These are phyloP conservation scores for Venturia pyrina DNA, from an alignment of 2,329 filamentous ascomycete genomes.

Conservation along the genomic window DNA sequence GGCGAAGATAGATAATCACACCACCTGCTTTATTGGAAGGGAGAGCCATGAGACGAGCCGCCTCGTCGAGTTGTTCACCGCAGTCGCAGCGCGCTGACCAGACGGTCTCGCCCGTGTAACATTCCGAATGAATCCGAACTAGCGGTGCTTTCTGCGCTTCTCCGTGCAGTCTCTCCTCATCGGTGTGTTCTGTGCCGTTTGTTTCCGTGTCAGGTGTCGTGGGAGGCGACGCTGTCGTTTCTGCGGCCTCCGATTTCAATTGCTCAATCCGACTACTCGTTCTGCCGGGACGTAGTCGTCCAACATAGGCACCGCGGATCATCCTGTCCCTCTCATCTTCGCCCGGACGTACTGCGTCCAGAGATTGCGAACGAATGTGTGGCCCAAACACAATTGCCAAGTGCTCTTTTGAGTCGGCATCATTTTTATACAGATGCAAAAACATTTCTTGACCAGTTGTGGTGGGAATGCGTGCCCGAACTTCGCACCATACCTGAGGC, in stretches of 20 bases:
- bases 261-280: constrained; percentile 60
- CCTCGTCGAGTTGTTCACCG: constrained; percentile 94
- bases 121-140: constrained; percentile 94
- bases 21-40: constrained; percentile 56
- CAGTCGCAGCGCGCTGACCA: constrained; percentile 98
- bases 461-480: constrained; percentile 89
- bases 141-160: constrained; percentile 47
- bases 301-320: constrained; percentile 87
- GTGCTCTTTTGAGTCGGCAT: constrained; percentile 89
- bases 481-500: constrained; percentile 83
- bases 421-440: constrained; percentile 87
- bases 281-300: constrained; percentile 75
- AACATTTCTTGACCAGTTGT: constrained; percentile 93
- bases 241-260: constrained; percentile 30
- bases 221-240: constrained; percentile 16
- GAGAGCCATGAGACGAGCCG: constrained; percentile 81
- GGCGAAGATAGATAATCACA: constrained; percentile 89
- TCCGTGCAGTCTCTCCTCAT: background rate
- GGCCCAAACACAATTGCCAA: constrained; percentile 93
- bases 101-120: constrained; percentile 96
- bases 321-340: constrained; percentile 86
- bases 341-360: constrained; percentile 62
- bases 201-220: constrained; percentile 15
- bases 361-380: constrained; percentile 60
- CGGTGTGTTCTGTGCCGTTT: background rate